Base-by-base conservation (phyloP, 306 rosid species). In the Lathyrus sativus region DNA sequence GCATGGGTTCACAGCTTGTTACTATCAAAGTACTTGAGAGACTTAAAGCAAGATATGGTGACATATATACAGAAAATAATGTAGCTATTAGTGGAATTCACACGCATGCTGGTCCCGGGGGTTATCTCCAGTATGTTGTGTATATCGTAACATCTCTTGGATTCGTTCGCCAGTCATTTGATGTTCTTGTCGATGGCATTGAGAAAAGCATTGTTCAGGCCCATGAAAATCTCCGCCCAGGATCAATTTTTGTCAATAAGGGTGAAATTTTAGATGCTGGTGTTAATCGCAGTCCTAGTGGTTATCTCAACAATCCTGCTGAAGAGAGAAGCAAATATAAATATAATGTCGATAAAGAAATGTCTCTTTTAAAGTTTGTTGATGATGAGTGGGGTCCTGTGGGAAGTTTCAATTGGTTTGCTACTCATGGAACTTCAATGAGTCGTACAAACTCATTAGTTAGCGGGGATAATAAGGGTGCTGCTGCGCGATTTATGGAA, bases 371-470 rank as follows among this genome's bases (percentile, higher is more conserved):
- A 33, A 93, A 93, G 85, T 90, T 93, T 74, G 85, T 88, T 66
- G 91, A 90, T 79, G 79, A 62, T 76, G 81, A 90, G 68, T 86
- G 97, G 98, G 98, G 98, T 72, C 89, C 97, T 48, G 70, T 85
- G 4, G 98, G 98, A 60, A 86, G 91, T 86, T 93, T 93, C 70
- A 93, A 82, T 64, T 93, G 98, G 98, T 90, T 93, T 85, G 89
- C 98, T 13, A 93, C 98, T 77, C 98, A 93, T 66, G 98, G 98
- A 71, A 93, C 98, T 80, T 93, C 98, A 51, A 90, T 93, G 98
- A 93, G 97, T 61, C 96, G 98, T 29, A 82, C 95, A 56, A 93
- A 93, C 81, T 72, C 87, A 29, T 82, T 93, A 59, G 76, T 93
- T 65, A 93, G 97, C 4, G 97, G 98, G 79, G 98, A 93, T 74